phyloP scores from a whole-genome alignment of 2,329 filamentous ascomycete genomes.

The Diplodia seriata region DNA sequence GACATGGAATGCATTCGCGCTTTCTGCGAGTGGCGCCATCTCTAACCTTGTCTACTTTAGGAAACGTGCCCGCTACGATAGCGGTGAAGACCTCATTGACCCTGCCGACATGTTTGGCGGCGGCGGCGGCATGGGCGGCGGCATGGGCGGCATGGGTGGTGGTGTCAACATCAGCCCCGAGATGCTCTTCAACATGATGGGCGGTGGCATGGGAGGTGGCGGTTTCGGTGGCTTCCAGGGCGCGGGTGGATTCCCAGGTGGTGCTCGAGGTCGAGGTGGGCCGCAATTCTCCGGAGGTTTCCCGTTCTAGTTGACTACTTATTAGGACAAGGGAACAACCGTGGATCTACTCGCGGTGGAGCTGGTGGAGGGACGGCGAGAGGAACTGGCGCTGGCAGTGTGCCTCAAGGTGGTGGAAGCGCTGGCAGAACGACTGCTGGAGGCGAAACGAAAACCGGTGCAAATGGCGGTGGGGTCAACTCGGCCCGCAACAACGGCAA shows the following conservation, averaged over 20 bases:
- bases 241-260: slow-evolving; percentile 13
- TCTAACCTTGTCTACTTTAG: slow-evolving; percentile 40
- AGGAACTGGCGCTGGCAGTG: slow-evolving; percentile 5
- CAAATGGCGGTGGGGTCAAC: not conserved
- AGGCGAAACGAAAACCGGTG: not conserved
- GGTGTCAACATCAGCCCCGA: slow-evolving; percentile 58
- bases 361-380: not conserved
- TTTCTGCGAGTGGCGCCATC: not conserved
- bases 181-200: slow-evolving; percentile 37
- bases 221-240: slow-evolving; percentile 25
- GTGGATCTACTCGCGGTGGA: not conserved
- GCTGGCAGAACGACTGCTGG: slow-evolving; percentile 9
- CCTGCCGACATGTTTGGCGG: slow-evolving; percentile 83
- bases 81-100: slow-evolving; percentile 88
- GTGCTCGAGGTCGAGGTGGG: slow-evolving; percentile 28
- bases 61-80: slow-evolving; percentile 90
- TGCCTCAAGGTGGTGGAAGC: slow-evolving; percentile 20
- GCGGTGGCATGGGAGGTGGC: slow-evolving; percentile 15
- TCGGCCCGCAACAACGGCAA: not conserved
- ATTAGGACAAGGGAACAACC: slow-evolving; percentile 6
- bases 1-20: not conserved
- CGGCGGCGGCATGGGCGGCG: slow-evolving; percentile 55
- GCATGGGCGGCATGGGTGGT: slow-evolving; percentile 47
- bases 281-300: slow-evolving; percentile 23
- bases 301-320: slow-evolving; percentile 28